Evolutionary conservation across 192 early-diverging fungal species (phyloP), one percentile per base, ranked within the genome.

Genomic region (Thoreauomyces humboldtii): DNA sequence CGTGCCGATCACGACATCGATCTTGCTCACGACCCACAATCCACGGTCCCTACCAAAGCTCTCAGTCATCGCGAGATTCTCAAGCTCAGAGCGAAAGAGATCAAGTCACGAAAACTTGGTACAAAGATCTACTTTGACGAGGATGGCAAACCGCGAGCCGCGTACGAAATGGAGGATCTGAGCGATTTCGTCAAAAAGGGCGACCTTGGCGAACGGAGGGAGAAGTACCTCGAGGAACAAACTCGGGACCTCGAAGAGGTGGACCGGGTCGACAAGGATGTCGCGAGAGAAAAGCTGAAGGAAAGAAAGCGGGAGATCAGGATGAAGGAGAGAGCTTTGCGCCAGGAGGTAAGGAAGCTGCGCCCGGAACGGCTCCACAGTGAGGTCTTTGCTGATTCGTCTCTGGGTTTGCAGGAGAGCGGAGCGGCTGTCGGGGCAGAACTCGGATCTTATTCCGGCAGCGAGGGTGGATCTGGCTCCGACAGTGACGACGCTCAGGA

Each of bases 91-190:
- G 77, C 92, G 42, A 92, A 94, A 71, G 73, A 78, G 29, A 67
- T 87, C 71, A 90, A 94, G 73, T 85, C 84, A 59, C 72, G 78
- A 46, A 81, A 87, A 32, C 84, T 79, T 46, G 82, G 85, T 67
- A 91, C 89, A 66, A 56, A 64, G 45, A 4, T 95, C 7, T 67
- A 93, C 43, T 99, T 96, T 77, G 93, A 98, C 78, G 96, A 99
- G 60, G 93, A 96, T 4, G 96, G 96, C 52, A 86, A 88, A 24
- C 81, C 43, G 72, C 88, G 71, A 81, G 86, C 57, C 52, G 60
- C 61, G 9, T 92, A 93, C 60, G 83, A 89, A 73, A 73, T 99
- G 51, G 80, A 94, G 73, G 79, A 86, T 44, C 88, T 96, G 54
- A 81, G 80, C 31, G 86, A 86, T 24, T 98, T 96, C 81, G 86